Base-by-base conservation (phyloP, 2,329 filamentous ascomycete species). In the Pyrenochaeta sp. region DNA sequence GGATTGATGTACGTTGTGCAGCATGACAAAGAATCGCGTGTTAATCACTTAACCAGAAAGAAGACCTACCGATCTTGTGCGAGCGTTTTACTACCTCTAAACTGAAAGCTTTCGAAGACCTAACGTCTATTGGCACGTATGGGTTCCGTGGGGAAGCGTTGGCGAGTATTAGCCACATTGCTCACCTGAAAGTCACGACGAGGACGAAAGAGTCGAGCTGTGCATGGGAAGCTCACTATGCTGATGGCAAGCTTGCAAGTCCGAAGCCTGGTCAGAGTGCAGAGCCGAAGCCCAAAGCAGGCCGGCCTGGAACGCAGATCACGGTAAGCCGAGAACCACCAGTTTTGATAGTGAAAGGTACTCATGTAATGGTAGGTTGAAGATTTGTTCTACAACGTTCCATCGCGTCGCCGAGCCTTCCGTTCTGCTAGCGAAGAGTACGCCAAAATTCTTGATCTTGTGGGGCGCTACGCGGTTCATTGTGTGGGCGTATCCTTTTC, bases 11-110 rank as follows among this genome's bases (percentile, higher is more conserved):
- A 77, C 71, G 85, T 78, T 17, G 17, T 18, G 10, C 30, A 47
- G 14, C 33, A 21, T 17, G n/a, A 36, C 15, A 3, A 11, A 10
- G 23, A 15, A 15, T 17, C 3, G 10, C 41, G 9, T 49, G 40
- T 58, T 66, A 36, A 73, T 46, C n/a, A 2, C 15, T 15, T 6
- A 6, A 7, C 12, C 49, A 96, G 91, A 92, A 90, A 83, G 92
- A 96, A 61, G 95, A 99, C 74, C 74, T 99, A 55, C 83, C 90
- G 1, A 96, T 99, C 52, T 82, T 99, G 3, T 99, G 95, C 71
- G 92, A 98, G 75, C 88, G 95, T 45, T 97, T 97, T 73, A 99
- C 95, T 9, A 99, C 95, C 0, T 98, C 94, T 11, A 99, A 99
- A 74, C 83, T 99, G 53, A 92, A 95, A 65, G 86, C 87, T 4